A percentile compares a stretch with the other conserved stretches of the same genome.
Conservation (phyloP, 2,329 filamentous ascomycete species). For the Lecanicillium sp. region DNA sequence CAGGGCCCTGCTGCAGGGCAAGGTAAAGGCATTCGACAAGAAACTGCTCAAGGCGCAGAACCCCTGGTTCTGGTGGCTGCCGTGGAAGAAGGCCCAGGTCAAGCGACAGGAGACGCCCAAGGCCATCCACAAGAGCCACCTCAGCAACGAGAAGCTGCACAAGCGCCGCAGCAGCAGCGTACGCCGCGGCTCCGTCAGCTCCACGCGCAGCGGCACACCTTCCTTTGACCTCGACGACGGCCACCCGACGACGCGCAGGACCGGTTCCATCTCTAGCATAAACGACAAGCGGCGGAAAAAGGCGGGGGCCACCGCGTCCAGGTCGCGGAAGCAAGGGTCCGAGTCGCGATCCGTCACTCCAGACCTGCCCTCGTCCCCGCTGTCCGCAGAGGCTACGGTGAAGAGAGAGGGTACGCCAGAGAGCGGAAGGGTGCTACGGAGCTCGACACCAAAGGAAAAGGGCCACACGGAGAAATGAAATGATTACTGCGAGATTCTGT, state of each 20-base stretch:
- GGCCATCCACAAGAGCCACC: conserved; percentile 31
- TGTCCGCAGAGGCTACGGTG: conserved; percentile 42
- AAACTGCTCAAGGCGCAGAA: conserved; percentile 62
- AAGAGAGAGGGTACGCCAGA: conserved; percentile 20
- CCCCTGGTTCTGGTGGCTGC: conserved; percentile 81
- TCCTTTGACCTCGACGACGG: conserved; percentile 41
- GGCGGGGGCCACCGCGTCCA: conserved; percentile 35
- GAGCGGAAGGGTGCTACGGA: conserved; percentile 17
- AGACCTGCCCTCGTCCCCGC: conserved; percentile 48
- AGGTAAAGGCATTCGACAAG: conserved; percentile 62
- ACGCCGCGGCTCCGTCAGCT: conserved; percentile 46
- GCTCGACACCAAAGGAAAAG: conserved; percentile 8
- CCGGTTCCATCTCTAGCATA: conserved; percentile 41
- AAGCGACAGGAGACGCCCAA: conserved; percentile 33
- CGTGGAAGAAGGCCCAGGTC: conserved; percentile 46
- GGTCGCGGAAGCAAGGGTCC: conserved; percentile 36
- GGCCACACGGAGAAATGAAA: not conserved
- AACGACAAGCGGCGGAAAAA: conserved; percentile 50
- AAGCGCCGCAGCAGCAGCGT: conserved; percentile 46
- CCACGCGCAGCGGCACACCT: conserved; percentile 45
- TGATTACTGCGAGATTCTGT: not conserved
- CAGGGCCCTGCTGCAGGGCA: conserved; percentile 63
- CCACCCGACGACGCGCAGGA: conserved; percentile 34
- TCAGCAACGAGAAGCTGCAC: conserved; percentile 39
- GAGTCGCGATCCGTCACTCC: conserved; percentile 50